A percentile compares a stretch with the other conserved stretches of the same genome.
phyloP scores from a whole-genome alignment of 2,329 filamentous ascomycete genomes.

The Trichoderma gracile region DNA sequence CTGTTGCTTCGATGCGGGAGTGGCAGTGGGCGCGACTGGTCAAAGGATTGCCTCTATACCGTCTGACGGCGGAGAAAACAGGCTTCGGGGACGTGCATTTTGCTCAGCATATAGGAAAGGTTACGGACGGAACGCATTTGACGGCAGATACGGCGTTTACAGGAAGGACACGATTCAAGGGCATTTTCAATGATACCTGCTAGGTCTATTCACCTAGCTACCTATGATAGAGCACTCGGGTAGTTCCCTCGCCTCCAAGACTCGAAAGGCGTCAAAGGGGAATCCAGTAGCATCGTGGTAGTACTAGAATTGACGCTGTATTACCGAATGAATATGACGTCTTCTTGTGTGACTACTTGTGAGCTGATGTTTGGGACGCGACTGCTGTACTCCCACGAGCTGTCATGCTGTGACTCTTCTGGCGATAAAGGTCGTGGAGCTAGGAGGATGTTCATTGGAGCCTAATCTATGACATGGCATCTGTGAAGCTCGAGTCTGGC shows the following conservation, averaged over 20 bases:
- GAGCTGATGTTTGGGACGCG: not conserved
- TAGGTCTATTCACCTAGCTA: not conserved
- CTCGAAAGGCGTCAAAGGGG: not conserved
- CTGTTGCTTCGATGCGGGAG: not conserved
- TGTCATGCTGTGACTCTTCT: not conserved
- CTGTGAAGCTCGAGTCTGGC: too few relatives aligned
- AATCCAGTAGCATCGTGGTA: not conserved
- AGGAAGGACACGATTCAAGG: slow-evolving; percentile 7
- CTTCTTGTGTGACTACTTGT: not conserved
- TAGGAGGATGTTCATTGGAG: not conserved
- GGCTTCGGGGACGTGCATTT: slow-evolving; percentile 5
- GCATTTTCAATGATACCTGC: slow-evolving; percentile 20
- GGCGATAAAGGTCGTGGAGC: not conserved
- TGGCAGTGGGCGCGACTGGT: not conserved
- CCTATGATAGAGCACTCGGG: slow-evolving; percentile 5
- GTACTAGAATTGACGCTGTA: not conserved
- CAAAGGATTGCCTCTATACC: not conserved
- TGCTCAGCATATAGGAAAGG: slow-evolving; percentile 17
- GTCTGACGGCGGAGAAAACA: not conserved
- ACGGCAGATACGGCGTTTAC: slow-evolving; percentile 15
- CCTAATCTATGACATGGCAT: not conserved
- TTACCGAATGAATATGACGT: not conserved
- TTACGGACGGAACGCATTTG: not conserved
- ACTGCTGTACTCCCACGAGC: not conserved
- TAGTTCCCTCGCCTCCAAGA: not conserved